These are phyloP conservation scores for Barnettozyma wickerhamii DNA, from an alignment of 805 yeast genomes.

Conservation along the genomic window DNA sequence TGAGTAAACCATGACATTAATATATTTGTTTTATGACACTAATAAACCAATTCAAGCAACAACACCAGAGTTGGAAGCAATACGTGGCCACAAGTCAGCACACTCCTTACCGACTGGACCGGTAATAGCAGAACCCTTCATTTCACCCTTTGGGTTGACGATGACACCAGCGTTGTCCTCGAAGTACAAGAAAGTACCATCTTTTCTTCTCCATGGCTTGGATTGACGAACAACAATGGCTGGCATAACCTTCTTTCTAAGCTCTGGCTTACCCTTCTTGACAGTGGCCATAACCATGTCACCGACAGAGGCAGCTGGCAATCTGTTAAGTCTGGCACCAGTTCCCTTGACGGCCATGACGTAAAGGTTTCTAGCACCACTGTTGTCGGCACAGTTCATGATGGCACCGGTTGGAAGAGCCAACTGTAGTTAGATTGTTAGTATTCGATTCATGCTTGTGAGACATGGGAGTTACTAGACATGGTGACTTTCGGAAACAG, in stretches of 20 bases:
- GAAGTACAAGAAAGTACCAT: slow-evolving; percentile 98
- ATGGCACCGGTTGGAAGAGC: slow-evolving; percentile 99
- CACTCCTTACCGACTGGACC: slow-evolving; percentile 99
- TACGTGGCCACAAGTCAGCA: slow-evolving; percentile 99
- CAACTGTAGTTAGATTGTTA: slow-evolving; percentile 47
- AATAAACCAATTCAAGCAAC: slow-evolving; percentile 83
- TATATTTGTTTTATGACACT: slow-evolving; percentile 39
- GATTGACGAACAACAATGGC: slow-evolving; percentile 99
- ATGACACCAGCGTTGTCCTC: slow-evolving; percentile 99
- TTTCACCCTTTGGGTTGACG: slow-evolving; percentile 99
- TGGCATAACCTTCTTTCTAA: slow-evolving; percentile 99
- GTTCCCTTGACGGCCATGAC: slow-evolving; percentile 97
- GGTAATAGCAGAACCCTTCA: slow-evolving; percentile 99
- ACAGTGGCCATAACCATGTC: slow-evolving; percentile 99
- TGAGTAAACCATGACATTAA: slow-evolving; percentile 24
- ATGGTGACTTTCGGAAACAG: too few species aligned
- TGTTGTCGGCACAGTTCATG: slow-evolving; percentile 99
- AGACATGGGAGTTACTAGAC: too few species aligned
- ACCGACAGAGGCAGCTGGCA: slow-evolving; percentile 99
- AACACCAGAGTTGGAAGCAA: slow-evolving; percentile 99
- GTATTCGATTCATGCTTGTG: too few species aligned
- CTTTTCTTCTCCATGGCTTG: slow-evolving; percentile 99
- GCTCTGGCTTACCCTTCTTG: slow-evolving; percentile 99
- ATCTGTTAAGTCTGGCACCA: slow-evolving; percentile 99
- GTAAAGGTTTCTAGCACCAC: slow-evolving; percentile 99